A percentile compares a stretch with the other conserved stretches of the same genome.
Evolutionary conservation across 2,329 filamentous ascomycete species (phyloP).

Genomic region (Apiospora hydei): DNA sequence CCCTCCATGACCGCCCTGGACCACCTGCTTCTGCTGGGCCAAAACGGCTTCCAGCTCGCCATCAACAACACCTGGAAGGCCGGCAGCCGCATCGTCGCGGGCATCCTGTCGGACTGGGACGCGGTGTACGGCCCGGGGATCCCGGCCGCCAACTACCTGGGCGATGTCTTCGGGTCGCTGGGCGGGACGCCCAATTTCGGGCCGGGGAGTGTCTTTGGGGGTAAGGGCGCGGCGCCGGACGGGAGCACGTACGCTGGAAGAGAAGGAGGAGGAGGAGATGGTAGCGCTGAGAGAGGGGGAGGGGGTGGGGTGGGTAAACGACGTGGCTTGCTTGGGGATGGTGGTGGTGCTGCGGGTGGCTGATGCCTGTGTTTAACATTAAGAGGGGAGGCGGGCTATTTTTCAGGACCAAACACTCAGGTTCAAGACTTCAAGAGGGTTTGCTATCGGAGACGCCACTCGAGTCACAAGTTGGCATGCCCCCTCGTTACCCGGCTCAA

Average conservation of each 20-base stretch:
- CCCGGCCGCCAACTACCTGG: conserved; percentile 68
- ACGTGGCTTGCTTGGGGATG: not conserved
- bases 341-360: not conserved
- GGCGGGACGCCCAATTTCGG: conserved; percentile 73
- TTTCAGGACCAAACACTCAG: too few species aligned
- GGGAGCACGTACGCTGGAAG: not conserved
- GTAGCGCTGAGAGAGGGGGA: not conserved
- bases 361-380: not conserved
- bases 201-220: conserved; percentile 48
- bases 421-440: too few species aligned
- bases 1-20: conserved; percentile 61
- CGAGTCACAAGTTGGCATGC: too few species aligned
- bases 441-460: too few species aligned
- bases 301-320: not conserved
- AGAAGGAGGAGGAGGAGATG: not conserved
- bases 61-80: conserved; percentile 72
- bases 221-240: not conserved
- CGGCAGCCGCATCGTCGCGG: conserved; percentile 69
- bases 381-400: too few species aligned
- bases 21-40: conserved; percentile 66
- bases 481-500: too few species aligned
- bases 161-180: conserved; percentile 74
- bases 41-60: conserved; percentile 70
- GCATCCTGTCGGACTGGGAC: conserved; percentile 69
- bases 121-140: conserved; percentile 64